These are phyloP conservation scores for Candida ovalis DNA, from an alignment of 805 yeast genomes.

Conservation along the genomic window DNA sequence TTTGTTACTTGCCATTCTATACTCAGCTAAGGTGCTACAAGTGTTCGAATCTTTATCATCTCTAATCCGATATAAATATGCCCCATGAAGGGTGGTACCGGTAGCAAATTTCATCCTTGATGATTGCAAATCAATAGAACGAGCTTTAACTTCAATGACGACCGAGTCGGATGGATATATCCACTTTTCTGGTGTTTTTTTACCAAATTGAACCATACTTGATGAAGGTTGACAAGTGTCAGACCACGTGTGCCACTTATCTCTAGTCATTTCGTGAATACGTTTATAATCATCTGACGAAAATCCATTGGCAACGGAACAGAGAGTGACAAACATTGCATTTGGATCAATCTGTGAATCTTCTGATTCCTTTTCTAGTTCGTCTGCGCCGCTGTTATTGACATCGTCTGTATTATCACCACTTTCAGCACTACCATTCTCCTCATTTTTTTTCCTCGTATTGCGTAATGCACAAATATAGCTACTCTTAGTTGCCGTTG, in stretches of 20 bases:
- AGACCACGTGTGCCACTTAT: constrained; percentile 52
- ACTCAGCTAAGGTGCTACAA: constrained; percentile 54
- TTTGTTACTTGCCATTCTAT: constrained; percentile 26
- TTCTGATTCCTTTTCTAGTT: constrained; percentile 1
- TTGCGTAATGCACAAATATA: constrained; percentile 69
- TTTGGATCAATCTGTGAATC: constrained; percentile 9
- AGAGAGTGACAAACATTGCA: constrained; percentile 57
- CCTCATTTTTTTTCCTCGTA: background rate
- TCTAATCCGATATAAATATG: constrained; percentile 65
- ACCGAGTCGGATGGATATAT: constrained; percentile 73
- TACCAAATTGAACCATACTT: constrained; percentile 49
- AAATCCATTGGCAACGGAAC: constrained; percentile 83
- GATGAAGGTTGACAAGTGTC: constrained; percentile 39
- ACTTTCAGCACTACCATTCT: background rate
- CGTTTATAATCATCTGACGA: constrained; percentile 55
- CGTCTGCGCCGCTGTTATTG: background rate
- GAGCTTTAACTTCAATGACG: constrained; percentile 79
- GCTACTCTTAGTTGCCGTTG: constrained; percentile 65
- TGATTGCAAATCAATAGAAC: constrained; percentile 56
- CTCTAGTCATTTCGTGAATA: constrained; percentile 53
- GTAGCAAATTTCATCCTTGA: constrained; percentile 48
- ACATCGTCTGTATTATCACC: constrained; percentile 29
- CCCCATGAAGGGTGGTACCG: constrained; percentile 70
- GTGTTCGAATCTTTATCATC: constrained; percentile 62
- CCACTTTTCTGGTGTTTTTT: constrained; percentile 67